phyloP scores from a whole-genome alignment of 78 protist species.

The Cavenderia fasciculata region DNA sequence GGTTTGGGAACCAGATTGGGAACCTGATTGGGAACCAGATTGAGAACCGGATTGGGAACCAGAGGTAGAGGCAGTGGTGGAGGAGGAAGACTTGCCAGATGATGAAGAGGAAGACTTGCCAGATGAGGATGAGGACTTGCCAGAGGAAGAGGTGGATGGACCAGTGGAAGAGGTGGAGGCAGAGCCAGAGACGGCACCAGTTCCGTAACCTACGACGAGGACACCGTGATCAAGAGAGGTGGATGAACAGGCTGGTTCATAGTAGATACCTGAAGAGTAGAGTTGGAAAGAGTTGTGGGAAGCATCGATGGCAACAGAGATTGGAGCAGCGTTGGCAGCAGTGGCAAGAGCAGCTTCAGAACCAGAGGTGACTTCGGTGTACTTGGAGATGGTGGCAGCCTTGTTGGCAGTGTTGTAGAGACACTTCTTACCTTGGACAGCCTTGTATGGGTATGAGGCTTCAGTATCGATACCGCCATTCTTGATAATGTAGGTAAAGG shows the following conservation, averaged over 20 bases:
- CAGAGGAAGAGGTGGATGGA: not conserved
- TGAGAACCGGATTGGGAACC: conserved; percentile 5
- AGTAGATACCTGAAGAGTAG: conserved; percentile 85
- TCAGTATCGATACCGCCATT: conserved; percentile 85
- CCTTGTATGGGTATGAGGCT: conserved; percentile 89
- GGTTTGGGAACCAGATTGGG: not conserved
- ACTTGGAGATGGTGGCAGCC: conserved; percentile 10
- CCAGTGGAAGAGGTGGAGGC: not conserved
- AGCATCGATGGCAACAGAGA: conserved; percentile 93
- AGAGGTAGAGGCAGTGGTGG: not conserved
- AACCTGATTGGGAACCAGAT: conserved; percentile 13
- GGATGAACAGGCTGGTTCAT: conserved; percentile 65
- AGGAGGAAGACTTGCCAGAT: not conserved
- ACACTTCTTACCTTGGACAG: conserved; percentile 8
- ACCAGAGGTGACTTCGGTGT: conserved; percentile 58
- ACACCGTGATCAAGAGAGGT: conserved; percentile 91
- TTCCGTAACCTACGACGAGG: conserved; percentile 87
- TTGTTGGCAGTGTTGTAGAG: not conserved
- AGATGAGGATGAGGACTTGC: not conserved
- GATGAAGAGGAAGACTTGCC: not conserved
- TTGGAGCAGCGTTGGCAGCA: conserved; percentile 66
- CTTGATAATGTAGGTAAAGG: conserved; percentile 74
- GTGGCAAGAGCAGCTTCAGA: conserved; percentile 65
- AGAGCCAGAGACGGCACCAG: conserved; percentile 21
- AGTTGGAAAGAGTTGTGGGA: conserved; percentile 87